A percentile compares a stretch with the other conserved stretches of the same genome.
phyloP scores from a whole-genome alignment of 768 basidiomycete genomes.

The Trichaptum fuscoviolaceum region DNA sequence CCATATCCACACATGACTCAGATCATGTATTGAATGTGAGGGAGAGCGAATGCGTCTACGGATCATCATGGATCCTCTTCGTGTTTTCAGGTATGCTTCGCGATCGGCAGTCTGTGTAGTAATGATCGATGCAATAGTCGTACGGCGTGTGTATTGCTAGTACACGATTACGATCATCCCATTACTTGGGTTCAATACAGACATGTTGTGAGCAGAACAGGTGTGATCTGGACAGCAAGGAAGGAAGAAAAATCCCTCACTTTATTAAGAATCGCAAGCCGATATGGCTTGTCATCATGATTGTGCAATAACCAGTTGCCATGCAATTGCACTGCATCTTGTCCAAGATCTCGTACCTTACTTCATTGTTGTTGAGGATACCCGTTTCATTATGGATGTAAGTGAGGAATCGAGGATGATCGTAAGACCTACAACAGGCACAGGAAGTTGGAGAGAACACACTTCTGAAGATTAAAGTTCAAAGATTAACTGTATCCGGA shows the following conservation, averaged over 20 bases:
- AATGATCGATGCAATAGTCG: too few relatives aligned
- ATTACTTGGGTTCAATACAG: not conserved
- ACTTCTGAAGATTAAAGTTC: too few relatives aligned
- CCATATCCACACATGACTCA: too few relatives aligned
- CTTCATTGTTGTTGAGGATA: not conserved
- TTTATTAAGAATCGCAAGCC: not conserved
- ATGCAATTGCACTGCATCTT: not conserved
- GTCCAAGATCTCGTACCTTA: not conserved
- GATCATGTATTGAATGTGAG: too few relatives aligned
- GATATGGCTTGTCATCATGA: not conserved
- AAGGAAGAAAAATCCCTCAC: not conserved
- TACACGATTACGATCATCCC: not conserved
- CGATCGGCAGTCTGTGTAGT: too few relatives aligned
- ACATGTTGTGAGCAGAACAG: not conserved
- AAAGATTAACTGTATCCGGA: not conserved
- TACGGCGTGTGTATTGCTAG: too few relatives aligned
- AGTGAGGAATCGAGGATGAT: too few relatives aligned
- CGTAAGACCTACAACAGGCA: too few relatives aligned
- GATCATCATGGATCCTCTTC: too few relatives aligned
- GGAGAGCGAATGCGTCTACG: too few relatives aligned
- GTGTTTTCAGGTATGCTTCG: too few relatives aligned
- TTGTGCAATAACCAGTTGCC: not conserved
- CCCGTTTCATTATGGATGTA: not conserved
- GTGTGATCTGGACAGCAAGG: not conserved
- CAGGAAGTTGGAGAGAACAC: too few relatives aligned